Base-by-base conservation (phyloP, 139 green algal genomes). In the Parachlorella kessleri region DNA sequence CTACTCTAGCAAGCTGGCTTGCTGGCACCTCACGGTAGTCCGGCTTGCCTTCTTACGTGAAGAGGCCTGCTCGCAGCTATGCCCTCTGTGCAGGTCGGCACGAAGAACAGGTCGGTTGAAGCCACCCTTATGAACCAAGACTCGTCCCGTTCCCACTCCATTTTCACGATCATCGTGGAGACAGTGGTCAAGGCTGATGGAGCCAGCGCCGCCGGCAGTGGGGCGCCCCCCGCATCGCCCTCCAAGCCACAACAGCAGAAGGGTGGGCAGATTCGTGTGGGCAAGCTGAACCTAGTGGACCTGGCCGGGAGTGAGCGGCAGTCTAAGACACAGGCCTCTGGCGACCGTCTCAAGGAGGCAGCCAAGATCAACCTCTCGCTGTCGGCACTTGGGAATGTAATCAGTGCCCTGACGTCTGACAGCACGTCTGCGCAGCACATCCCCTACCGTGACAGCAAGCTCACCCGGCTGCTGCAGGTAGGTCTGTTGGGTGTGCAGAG, bases 151-250 rank as follows among this genome's bases (percentile, higher is more conserved):
- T 95, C 87, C n/a, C 96, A 99, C 78, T 97, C 96, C 35, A 98
- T 99, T 80, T 99, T 99, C 85, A 98, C 93, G 55, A 97, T 99
- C 68, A 95, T 92, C 0, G 66, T 99, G 32, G 96, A 99, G 80
- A 88, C 92, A 96, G 89, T 87, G 86, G 23, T 85, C 89, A 2
- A 85, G 91, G 39, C 30, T 21, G 67, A 35, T n/a, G 21, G 70
- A 30, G 38, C 40, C 32, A 24, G 14, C 72, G 53, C 21, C 30
- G 64, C 26, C 23, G 41, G 24, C 32, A 28, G n/a, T 32, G 23
- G 40, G 1, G 8, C 4, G 3, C 28, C 41, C 9, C 24, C 36
- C 37, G 38, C n/a, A 6, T 55, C 53, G 21, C 55, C 73, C 3
- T 33, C 18, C 73, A 71, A 59, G 32, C 32, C n/a, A 6, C 39